These are phyloP conservation scores for Claviceps purpurea DNA, from an alignment of 2,329 filamentous ascomycete species.

Conservation along the genomic window DNA sequence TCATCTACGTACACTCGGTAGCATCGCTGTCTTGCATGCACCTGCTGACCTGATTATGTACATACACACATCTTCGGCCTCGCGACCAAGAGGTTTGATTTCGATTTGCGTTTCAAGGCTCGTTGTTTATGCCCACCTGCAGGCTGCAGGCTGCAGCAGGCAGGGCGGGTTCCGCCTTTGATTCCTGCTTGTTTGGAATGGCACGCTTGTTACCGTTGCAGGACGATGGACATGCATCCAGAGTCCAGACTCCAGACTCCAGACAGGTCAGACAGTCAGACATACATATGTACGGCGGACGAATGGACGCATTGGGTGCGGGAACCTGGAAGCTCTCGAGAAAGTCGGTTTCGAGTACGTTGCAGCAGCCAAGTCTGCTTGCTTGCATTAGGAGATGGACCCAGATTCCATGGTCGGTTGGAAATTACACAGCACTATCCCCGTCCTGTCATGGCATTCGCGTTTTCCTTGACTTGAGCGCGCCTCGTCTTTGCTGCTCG, in stretches of 20 bases:
- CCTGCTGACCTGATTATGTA: too few relatives aligned
- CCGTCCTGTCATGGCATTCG: background rate
- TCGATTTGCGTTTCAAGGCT: background rate
- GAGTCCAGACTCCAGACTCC: too few relatives aligned
- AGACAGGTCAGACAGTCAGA: background rate
- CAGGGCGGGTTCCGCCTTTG: background rate
- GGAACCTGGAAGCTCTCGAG: background rate
- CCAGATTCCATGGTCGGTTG: background rate
- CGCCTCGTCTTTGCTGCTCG: background rate
- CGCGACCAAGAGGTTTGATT: background rate
- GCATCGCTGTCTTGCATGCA: too few relatives aligned
- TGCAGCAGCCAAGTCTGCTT: background rate
- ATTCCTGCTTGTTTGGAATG: background rate
- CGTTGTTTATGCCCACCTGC: background rate
- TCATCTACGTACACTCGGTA: too few relatives aligned
- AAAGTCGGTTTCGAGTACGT: background rate
- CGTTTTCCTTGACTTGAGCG: background rate
- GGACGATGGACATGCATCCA: background rate
- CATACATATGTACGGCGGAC: background rate
- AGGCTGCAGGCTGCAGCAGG: background rate
- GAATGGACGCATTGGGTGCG: background rate
- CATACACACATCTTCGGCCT: too few relatives aligned
- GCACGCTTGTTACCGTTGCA: background rate
- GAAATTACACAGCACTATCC: background rate
- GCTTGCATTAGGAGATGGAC: background rate